Conservation (phyloP, 1,284 basidiomycete species). For the Rhodotorula sp. region DNA sequence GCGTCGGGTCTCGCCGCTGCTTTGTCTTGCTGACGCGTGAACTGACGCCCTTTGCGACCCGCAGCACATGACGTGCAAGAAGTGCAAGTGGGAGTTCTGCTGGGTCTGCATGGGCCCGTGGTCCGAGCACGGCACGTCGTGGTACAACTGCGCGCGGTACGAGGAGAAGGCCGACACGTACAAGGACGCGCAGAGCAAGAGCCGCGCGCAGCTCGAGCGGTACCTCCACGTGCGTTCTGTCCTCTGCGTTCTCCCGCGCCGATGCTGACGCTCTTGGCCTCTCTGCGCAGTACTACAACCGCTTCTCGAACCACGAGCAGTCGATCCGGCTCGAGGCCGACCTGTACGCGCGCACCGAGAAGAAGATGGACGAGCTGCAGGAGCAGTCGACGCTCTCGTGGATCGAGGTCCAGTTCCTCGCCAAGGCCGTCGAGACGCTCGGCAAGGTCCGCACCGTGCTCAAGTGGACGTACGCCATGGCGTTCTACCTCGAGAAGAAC, state of each 20-base stretch:
- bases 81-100: constrained; percentile 83
- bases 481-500: constrained; percentile 81
- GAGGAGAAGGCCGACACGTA: constrained; percentile 83
- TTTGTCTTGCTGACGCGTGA: not conserved
- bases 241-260: not conserved
- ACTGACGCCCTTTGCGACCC: constrained; percentile 1
- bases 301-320: constrained; percentile 98
- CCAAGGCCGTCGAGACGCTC: constrained; percentile 80
- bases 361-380: constrained; percentile 99
- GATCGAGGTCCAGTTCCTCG: constrained; percentile 99
- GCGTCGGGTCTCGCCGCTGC: constrained; percentile 52
- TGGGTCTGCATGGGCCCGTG: constrained; percentile 77
- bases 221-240: constrained; percentile 83
- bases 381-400: constrained; percentile 84
- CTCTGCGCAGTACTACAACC: constrained; percentile 80
- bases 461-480: constrained; percentile 99
- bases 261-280: not conserved
- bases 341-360: constrained; percentile 90
- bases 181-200: constrained; percentile 77
- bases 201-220: constrained; percentile 84
- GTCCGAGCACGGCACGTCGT: constrained; percentile 95
- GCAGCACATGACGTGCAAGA: constrained; percentile 99
- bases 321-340: constrained; percentile 93
- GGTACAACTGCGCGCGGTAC: constrained; percentile 97
- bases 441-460: constrained; percentile 86